phyloP scores from a whole-genome alignment of 2,329 filamentous ascomycete genomes.

The Colletotrichum sp. region DNA sequence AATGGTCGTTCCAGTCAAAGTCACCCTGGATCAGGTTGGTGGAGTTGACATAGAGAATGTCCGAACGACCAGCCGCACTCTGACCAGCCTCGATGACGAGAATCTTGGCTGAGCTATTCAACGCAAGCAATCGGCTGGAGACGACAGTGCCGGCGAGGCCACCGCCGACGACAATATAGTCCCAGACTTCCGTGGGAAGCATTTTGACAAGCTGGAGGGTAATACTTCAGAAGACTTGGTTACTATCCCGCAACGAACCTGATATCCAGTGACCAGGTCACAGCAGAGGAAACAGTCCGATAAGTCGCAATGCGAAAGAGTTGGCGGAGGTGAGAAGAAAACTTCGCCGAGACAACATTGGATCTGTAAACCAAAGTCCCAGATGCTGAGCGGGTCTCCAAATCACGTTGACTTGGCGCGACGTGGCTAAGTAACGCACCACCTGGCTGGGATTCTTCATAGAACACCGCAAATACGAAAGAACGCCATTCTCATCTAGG shows the following conservation, averaged over 20 bases:
- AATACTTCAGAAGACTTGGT: neutral
- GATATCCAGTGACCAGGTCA: neutral
- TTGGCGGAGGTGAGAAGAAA: neutral
- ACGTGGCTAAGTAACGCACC: neutral
- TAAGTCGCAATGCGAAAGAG: neutral
- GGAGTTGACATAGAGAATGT: conserved; percentile 2
- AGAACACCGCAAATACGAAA: neutral
- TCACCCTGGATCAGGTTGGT: conserved; percentile 22
- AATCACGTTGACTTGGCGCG: neutral
- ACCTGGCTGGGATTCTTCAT: neutral
- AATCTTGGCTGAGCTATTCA: conserved; percentile 31
- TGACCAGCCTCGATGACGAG: conserved; percentile 41
- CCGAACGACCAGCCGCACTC: conserved; percentile 23
- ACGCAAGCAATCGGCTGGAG: conserved; percentile 33
- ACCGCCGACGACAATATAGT: conserved; percentile 43
- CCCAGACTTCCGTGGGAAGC: conserved; percentile 16
- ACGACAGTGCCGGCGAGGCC: conserved; percentile 41
- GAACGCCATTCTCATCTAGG: neutral
- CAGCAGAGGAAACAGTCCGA: neutral
- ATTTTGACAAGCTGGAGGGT: neutral
- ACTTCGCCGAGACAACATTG: neutral
- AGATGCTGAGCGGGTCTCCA: neutral
- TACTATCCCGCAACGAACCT: neutral
- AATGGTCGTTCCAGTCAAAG: conserved; percentile 39
- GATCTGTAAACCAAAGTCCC: neutral